Conservation (phyloP, 345 rosid genomes). For the Brassica napus region DNA sequence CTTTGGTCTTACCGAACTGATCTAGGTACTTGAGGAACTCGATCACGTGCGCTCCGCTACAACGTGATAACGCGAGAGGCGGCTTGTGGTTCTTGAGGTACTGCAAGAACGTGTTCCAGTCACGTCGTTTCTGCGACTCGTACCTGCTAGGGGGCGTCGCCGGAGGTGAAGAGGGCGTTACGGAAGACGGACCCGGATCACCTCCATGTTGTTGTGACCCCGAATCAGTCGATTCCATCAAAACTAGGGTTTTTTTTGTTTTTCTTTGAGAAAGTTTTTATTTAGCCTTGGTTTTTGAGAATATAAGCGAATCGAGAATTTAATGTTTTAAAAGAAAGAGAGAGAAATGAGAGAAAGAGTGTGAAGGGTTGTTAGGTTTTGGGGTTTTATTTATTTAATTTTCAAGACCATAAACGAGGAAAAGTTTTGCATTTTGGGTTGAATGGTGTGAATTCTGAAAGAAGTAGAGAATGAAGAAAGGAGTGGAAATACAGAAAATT, state of each 20-base stretch:
- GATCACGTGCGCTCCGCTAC: slow-evolving; percentile 74
- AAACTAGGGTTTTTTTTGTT: slow-evolving; percentile 33
- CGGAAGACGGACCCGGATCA: slow-evolving; percentile 26
- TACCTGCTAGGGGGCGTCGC: slow-evolving; percentile 54
- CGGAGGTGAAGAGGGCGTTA: slow-evolving; percentile 24
- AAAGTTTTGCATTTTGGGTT: slow-evolving; percentile 11
- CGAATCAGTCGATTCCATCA: slow-evolving; percentile 44
- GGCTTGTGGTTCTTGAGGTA: slow-evolving; percentile 71
- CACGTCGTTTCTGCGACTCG: slow-evolving; percentile 70
- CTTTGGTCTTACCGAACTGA: slow-evolving; percentile 77
- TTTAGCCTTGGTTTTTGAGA: slow-evolving; percentile 9
- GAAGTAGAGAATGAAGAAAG: slow-evolving; percentile 30
- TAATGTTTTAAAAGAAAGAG: slow-evolving; percentile 20
- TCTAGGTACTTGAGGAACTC: slow-evolving; percentile 71
- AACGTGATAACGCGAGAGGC: slow-evolving; percentile 53
- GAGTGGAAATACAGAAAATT: slow-evolving; percentile 22
- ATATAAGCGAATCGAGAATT: slow-evolving; percentile 1
- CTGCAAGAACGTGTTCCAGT: slow-evolving; percentile 77
- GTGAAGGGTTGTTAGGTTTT: slow-evolving; percentile 35
- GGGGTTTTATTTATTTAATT: slow-evolving; percentile 32
- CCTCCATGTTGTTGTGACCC: slow-evolving; percentile 33
- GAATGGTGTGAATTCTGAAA: slow-evolving; percentile 31
- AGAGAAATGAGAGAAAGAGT: slow-evolving; percentile 19
- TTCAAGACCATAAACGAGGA: background rate
- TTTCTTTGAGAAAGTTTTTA: slow-evolving; percentile 10